Evolutionary conservation across 495 filamentous ascomycete species (phyloP).

Genomic region (Cercophora sp.): DNA sequence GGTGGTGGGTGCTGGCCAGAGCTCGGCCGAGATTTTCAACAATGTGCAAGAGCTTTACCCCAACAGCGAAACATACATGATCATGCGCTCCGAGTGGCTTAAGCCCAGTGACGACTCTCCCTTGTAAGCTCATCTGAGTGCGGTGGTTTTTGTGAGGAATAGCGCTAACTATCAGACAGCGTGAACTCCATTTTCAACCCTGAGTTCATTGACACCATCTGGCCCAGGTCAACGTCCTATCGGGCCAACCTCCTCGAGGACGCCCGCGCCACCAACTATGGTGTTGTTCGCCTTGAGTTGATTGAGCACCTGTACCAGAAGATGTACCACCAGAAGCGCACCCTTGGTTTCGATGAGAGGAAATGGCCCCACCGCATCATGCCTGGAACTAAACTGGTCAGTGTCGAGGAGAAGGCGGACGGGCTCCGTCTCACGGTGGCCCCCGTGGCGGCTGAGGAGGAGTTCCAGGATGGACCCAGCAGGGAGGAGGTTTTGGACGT

Average conservation of each 20-base stretch:
- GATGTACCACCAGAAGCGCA: constrained; percentile 78
- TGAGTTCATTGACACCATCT: constrained; percentile 70
- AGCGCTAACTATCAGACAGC: constrained; percentile 40
- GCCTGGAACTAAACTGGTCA: constrained; percentile 57
- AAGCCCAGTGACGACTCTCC: constrained; percentile 92
- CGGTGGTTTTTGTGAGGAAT: background rate
- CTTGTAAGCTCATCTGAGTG: constrained; percentile 59
- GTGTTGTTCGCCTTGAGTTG: constrained; percentile 81
- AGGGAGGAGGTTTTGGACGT: constrained; percentile 59
- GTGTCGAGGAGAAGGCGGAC: constrained; percentile 47
- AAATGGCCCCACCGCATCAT: constrained; percentile 81
- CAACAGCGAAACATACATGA: constrained; percentile 67
- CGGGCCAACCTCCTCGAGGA: constrained; percentile 58
- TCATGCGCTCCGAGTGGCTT: constrained; percentile 75
- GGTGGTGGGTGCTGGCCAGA: constrained; percentile 85
- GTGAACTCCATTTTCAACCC: constrained; percentile 98
- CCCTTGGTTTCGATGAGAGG: constrained; percentile 58
- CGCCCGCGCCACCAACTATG: constrained; percentile 84
- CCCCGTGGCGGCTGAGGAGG: constrained; percentile 26
- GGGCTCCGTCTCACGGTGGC: constrained; percentile 37
- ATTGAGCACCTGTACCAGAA: constrained; percentile 82
- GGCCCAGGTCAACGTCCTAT: constrained; percentile 55
- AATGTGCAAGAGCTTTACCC: constrained; percentile 80
- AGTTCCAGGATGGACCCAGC: constrained; percentile 26
- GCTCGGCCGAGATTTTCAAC: constrained; percentile 91